phyloP scores from a whole-genome alignment of 2,329 filamentous ascomycete genomes.

The Clarireedia homoeocarpa region DNA sequence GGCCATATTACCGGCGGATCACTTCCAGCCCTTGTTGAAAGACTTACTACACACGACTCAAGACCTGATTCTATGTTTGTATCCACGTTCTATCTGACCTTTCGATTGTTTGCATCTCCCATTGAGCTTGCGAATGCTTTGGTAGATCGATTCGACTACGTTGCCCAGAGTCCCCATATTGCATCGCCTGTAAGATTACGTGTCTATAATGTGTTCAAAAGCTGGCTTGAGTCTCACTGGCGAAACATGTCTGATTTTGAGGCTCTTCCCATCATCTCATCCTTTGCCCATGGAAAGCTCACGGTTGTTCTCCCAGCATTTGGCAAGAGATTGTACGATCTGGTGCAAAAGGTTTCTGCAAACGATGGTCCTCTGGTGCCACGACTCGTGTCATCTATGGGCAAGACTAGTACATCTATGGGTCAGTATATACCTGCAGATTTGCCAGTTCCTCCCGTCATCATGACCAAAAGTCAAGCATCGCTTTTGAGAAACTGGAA shows the following conservation, averaged over 20 bases:
- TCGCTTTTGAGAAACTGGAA: constrained; percentile 67
- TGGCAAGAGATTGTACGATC: constrained; percentile 70
- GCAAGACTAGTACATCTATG: constrained; percentile 74
- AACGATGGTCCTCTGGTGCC: constrained; percentile 71
- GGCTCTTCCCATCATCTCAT: constrained; percentile 66
- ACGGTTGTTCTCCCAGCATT: constrained; percentile 63
- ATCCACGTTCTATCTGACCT: constrained; percentile 92
- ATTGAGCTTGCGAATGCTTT: constrained; percentile 69
- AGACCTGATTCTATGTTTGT: constrained; percentile 90
- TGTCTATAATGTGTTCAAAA: constrained; percentile 95
- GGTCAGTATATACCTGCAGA: constrained; percentile 64
- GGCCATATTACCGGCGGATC: constrained; percentile 91
- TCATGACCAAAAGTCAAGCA: constrained; percentile 69
- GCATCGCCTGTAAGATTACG: constrained; percentile 77
- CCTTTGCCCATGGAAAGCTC: constrained; percentile 72
- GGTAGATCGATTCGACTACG: constrained; percentile 89
- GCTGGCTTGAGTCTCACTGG: constrained; percentile 97
- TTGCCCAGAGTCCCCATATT: constrained; percentile 67
- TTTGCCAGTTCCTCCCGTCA: constrained; percentile 59
- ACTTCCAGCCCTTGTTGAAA: constrained; percentile 84
- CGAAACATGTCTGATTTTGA: constrained; percentile 69
- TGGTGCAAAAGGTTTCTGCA: constrained; percentile 70
- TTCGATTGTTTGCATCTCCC: constrained; percentile 84
- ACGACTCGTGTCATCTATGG: constrained; percentile 75
- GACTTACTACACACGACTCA: constrained; percentile 84